Evolutionary conservation across 2,329 filamentous ascomycete species (phyloP).

Genomic region (Pseudogymnoascus sp.): DNA sequence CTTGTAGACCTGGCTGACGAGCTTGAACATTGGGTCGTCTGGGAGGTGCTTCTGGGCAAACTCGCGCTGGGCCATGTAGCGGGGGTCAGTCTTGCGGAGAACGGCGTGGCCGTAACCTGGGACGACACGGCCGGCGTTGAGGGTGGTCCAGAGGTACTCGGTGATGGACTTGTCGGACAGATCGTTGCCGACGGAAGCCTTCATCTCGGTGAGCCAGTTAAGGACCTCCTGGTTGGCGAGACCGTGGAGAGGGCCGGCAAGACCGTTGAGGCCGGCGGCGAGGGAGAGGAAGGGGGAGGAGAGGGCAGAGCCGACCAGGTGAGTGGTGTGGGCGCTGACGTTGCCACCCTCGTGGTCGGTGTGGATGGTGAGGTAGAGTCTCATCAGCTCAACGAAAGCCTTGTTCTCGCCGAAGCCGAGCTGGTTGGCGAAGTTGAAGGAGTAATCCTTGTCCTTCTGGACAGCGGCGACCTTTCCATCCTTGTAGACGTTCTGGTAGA

Average conservation of each 20-base stretch:
- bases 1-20: conserved; percentile 99
- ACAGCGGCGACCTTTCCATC: conserved; percentile 94
- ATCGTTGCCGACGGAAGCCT: conserved; percentile 87
- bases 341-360: conserved; percentile 99
- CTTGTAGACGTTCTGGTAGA: conserved; percentile 99
- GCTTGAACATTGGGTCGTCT: conserved; percentile 99
- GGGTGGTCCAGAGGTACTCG: conserved; percentile 96
- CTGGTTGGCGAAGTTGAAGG: conserved; percentile 99
- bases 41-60: conserved; percentile 84
- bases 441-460: conserved; percentile 99
- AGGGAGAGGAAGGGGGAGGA: conserved; percentile 97
- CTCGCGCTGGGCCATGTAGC: conserved; percentile 96
- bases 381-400: conserved; percentile 97
- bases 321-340: conserved; percentile 96
- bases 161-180: conserved; percentile 94
- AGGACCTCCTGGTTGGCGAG: conserved; percentile 99
- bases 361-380: conserved; percentile 99
- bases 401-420: conserved; percentile 91
- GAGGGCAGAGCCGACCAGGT: conserved; percentile 92
- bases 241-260: conserved; percentile 96
- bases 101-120: conserved; percentile 98
- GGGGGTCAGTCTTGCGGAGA: conserved; percentile 98
- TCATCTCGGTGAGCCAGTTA: conserved; percentile 99
- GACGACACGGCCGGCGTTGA: conserved; percentile 92
- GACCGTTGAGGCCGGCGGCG: conserved; percentile 92